Evolutionary conservation across 1,139 yeast genomes (phyloP).

Genomic region (Hemisphaericaspora subhashii): DNA sequence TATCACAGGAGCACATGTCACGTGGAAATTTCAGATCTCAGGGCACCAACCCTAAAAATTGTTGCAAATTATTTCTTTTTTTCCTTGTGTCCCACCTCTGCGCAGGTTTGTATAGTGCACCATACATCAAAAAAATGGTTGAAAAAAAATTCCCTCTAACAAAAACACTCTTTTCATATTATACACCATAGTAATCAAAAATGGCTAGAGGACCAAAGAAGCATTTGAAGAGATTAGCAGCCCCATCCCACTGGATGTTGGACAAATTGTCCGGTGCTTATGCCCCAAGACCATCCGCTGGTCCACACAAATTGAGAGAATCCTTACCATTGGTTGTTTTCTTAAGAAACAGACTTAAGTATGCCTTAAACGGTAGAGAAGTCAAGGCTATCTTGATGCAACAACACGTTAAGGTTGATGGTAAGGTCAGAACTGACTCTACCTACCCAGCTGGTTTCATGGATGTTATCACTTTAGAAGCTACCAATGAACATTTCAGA

Average conservation of each 20-base stretch:
- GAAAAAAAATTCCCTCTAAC: conserved; percentile 1
- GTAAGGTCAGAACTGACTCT: conserved; percentile 98
- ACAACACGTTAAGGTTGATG: conserved; percentile 98
- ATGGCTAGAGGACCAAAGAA: conserved; percentile 41
- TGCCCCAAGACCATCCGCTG: conserved; percentile 99
- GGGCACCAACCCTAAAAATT: conserved; percentile 15
- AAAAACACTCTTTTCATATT: neutral
- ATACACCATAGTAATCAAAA: conserved; percentile 3
- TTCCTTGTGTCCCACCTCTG: neutral
- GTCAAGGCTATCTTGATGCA: conserved; percentile 99
- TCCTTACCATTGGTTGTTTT: conserved; percentile 97
- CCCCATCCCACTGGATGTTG: conserved; percentile 99
- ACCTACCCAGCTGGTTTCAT: conserved; percentile 99
- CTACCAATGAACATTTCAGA: conserved; percentile 99
- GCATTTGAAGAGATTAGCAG: conserved; percentile 47
- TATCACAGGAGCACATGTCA: conserved; percentile 1
- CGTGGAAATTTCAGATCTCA: conserved; percentile 1
- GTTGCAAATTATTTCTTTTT: conserved; percentile 1
- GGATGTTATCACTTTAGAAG: conserved; percentile 96
- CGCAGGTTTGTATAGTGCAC: no score
- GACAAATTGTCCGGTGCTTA: conserved; percentile 99
- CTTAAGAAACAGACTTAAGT: conserved; percentile 99
- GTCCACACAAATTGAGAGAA: conserved; percentile 99
- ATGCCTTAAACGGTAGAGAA: conserved; percentile 99
- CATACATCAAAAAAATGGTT: neutral